Conservation (phyloP, 805 yeast genomes). For the Kuraishia cidri region DNA sequence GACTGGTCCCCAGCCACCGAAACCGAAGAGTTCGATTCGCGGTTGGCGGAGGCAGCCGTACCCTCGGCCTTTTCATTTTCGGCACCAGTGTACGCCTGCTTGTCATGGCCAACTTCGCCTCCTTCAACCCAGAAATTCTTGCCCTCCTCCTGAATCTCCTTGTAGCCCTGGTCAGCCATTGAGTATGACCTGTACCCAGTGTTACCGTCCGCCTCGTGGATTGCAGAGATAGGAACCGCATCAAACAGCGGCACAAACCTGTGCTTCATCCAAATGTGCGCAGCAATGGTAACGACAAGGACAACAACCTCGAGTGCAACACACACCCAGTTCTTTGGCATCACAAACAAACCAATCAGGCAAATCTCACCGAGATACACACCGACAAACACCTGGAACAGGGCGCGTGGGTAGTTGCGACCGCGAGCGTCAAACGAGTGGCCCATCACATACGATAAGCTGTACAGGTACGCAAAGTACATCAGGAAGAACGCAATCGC, state of each 20-base stretch:
- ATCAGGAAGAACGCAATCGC: slow-evolving; percentile 45
- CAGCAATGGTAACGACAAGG: slow-evolving; percentile 44
- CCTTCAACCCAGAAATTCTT: slow-evolving; percentile 16
- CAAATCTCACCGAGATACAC: slow-evolving; percentile 65
- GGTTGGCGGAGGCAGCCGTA: not conserved
- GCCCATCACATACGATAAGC: slow-evolving; percentile 51
- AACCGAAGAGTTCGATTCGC: not conserved
- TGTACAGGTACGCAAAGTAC: slow-evolving; percentile 56
- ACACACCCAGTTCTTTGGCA: slow-evolving; percentile 74
- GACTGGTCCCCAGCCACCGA: slow-evolving; percentile 1
- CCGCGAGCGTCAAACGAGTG: slow-evolving; percentile 60
- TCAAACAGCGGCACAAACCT: slow-evolving; percentile 58
- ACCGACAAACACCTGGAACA: slow-evolving; percentile 66
- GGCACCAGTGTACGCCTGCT: slow-evolving; percentile 2
- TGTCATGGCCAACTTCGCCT: no score
- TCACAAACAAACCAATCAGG: slow-evolving; percentile 61
- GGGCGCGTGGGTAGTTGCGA: slow-evolving; percentile 61
- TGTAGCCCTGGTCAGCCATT: slow-evolving; percentile 51
- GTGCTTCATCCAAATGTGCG: slow-evolving; percentile 51
- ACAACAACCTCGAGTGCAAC: slow-evolving; percentile 61
- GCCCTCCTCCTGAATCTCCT: slow-evolving; percentile 47
- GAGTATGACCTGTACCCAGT: slow-evolving; percentile 40
- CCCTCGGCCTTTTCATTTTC: slow-evolving; percentile 4
- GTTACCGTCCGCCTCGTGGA: slow-evolving; percentile 30
- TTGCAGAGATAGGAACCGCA: slow-evolving; percentile 60